Evolutionary conservation across 75 land plant species (phyloP).

Genomic region (Gnetum montanum): DNA sequence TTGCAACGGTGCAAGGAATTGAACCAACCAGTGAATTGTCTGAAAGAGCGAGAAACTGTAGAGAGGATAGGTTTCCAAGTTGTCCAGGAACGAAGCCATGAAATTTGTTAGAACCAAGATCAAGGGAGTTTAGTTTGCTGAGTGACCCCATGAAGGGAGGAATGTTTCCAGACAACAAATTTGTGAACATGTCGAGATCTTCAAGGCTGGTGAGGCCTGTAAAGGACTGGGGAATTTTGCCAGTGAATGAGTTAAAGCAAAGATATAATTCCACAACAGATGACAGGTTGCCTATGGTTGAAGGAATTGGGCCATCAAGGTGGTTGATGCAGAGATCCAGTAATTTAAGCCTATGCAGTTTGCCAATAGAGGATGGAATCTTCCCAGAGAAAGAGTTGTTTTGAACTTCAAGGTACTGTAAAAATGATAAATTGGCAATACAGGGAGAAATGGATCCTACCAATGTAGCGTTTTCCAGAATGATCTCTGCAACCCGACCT

Average conservation of each 20-base stretch:
- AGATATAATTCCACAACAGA: conserved; percentile 22
- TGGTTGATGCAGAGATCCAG: conserved; percentile 30
- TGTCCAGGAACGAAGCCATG: conserved; percentile 49
- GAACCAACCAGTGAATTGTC: conserved; percentile 51
- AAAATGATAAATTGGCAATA: no score
- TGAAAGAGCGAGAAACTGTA: conserved; percentile 60
- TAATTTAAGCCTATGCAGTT: conserved; percentile 11
- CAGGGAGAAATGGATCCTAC: no score
- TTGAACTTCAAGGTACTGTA: no score
- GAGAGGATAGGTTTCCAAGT: conserved; percentile 35
- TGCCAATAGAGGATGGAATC: conserved; percentile 20
- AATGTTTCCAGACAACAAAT: conserved; percentile 38
- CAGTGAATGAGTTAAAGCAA: conserved; percentile 32
- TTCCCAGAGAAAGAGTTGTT: no score
- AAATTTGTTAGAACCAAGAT: conserved; percentile 55
- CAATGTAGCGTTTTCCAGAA: no score
- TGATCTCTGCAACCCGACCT: no score
- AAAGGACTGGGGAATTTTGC: conserved; percentile 24
- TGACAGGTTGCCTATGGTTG: conserved; percentile 10
- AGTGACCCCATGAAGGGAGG: conserved; percentile 35
- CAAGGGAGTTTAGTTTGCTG: conserved; percentile 23
- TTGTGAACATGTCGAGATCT: conserved; percentile 35
- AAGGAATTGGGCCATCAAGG: conserved; percentile 32
- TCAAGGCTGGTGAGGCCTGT: conserved; percentile 35
- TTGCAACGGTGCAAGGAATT: conserved; percentile 44